Base-by-base conservation (phyloP, 495 filamentous ascomycete species). In the Achaetomiella virescens region DNA sequence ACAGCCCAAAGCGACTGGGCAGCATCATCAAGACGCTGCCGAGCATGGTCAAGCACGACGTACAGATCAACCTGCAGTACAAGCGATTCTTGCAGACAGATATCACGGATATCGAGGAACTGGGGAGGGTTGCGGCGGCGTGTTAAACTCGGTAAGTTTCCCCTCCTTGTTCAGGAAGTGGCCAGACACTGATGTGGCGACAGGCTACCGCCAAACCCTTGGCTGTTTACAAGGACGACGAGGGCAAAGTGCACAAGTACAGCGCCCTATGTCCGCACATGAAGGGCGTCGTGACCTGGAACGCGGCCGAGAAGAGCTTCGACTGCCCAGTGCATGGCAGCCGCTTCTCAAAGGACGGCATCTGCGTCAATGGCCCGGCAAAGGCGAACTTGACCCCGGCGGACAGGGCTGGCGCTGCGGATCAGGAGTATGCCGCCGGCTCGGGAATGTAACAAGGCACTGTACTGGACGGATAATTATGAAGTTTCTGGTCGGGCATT, bases 251-350 rank as follows among this genome's bases (percentile, higher is more conserved):
- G 15, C 67, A 68, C 31, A 72, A 70, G 54, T 77, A 76, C 60
- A 78, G 72, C 25, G 81, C 80, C 0, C 37, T 83, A 1, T 84
- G 81, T 58, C 80, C 81, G 33, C 81, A 84, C 64, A 48, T 83
- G 61, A 67, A 77, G 48, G 81, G 78, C 1, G 73, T 84, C 0
- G 68, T 84, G 0, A 76, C 73, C 49, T 83, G 81, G 81, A 84
- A 84, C 49, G 43, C 57, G 1, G 66, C 66, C 0, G 81, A 83
- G 67, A 80, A 78, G 70, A 75, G 74, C 49, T 82, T 79, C 70
- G 80, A 82, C 57, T 76, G 73, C 48, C 72, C 72, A 0, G 73
- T 83, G 0, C 79, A 84, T 58, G 80, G 78, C 0, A 80, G 75
- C 56, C 71, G 81, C 2, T 83, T 83, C 59, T 74, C 74, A 9